Conservation (phyloP, 2,329 filamentous ascomycete genomes). For the Microthyrium microscopicum region DNA sequence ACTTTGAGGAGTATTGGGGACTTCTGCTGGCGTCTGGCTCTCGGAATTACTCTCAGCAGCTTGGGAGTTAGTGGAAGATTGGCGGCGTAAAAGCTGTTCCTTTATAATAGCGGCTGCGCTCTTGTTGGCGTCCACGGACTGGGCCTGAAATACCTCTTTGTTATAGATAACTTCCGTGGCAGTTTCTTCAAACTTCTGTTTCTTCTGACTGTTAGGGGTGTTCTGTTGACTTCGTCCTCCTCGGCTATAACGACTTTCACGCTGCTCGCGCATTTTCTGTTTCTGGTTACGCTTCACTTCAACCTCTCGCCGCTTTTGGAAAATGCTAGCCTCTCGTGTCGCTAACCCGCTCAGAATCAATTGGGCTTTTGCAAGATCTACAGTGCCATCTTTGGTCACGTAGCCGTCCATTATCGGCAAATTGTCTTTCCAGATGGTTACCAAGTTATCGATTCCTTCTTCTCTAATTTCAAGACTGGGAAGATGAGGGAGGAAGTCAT, state of each 20-base stretch:
- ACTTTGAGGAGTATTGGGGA: slow-evolving; percentile 26
- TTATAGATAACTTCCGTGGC: slow-evolving; percentile 44
- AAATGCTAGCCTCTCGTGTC: slow-evolving; percentile 87
- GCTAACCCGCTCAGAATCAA: slow-evolving; percentile 75
- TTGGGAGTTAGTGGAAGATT: slow-evolving; percentile 10
- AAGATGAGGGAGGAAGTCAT: slow-evolving; percentile 93
- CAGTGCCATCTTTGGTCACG: slow-evolving; percentile 84
- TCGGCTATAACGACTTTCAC: slow-evolving; percentile 26
- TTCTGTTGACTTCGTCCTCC: background rate
- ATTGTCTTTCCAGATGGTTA: slow-evolving; percentile 93
- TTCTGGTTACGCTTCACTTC: slow-evolving; percentile 72
- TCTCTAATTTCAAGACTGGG: slow-evolving; percentile 96
- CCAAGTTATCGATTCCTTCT: slow-evolving; percentile 89
- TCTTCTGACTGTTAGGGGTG: slow-evolving; percentile 2
- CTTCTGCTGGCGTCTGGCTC: slow-evolving; percentile 13
- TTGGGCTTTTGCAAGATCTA: slow-evolving; percentile 75
- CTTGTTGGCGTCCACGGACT: slow-evolving; percentile 56
- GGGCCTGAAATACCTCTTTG: slow-evolving; percentile 32
- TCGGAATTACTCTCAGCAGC: slow-evolving; percentile 9
- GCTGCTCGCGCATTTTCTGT: slow-evolving; percentile 50
- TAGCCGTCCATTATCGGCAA: slow-evolving; percentile 86
- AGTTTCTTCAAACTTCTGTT: slow-evolving; percentile 4
- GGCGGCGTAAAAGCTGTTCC: slow-evolving; percentile 48
- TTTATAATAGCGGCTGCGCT: slow-evolving; percentile 83
- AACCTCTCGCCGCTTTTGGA: slow-evolving; percentile 68